Conservation (phyloP, 2,329 filamentous ascomycete species). For the Trichocomaceae sp. region DNA sequence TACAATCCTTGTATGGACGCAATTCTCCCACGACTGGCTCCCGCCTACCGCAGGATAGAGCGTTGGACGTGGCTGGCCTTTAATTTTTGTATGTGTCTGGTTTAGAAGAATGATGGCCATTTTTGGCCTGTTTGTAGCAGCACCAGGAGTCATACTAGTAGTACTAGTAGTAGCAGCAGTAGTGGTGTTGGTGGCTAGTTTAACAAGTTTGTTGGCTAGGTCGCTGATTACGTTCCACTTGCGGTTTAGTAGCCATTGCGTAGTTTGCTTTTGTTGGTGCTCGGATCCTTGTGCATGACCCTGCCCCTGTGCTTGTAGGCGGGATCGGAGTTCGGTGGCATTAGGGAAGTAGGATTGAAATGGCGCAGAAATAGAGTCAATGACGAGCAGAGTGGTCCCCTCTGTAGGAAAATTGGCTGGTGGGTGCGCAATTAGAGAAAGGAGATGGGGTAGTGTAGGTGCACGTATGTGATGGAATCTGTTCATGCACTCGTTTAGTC, state of each 20-base stretch:
- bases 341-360: conserved; percentile 72
- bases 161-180: too few species aligned
- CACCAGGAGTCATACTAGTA: too few species aligned
- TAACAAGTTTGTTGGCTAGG: conserved; percentile 55
- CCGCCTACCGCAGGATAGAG: conserved; percentile 65
- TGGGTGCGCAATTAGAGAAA: conserved; percentile 68
- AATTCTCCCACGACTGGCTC: conserved; percentile 71
- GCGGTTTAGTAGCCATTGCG: conserved; percentile 30
- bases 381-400: conserved; percentile 61
- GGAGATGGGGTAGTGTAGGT: conserved; percentile 56
- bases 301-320: conserved; percentile 12
- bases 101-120: conserved; percentile 69
- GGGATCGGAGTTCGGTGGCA: conserved; percentile 32
- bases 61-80: conserved; percentile 57
- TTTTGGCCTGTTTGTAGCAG: conserved; percentile 41
- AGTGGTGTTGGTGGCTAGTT: conserved; percentile 59
- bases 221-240: conserved; percentile 60
- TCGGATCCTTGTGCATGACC: not conserved
- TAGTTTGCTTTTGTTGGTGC: conserved; percentile 32
- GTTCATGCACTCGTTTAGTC: conserved; percentile 27
- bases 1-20: conserved; percentile 64
- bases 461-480: conserved; percentile 61
- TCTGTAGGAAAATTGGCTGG: conserved; percentile 56
- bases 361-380: conserved; percentile 71
- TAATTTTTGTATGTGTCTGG: conserved; percentile 77